phyloP scores from a whole-genome alignment of 768 basidiomycete species.

The Coprinellus aureogranulatus region DNA sequence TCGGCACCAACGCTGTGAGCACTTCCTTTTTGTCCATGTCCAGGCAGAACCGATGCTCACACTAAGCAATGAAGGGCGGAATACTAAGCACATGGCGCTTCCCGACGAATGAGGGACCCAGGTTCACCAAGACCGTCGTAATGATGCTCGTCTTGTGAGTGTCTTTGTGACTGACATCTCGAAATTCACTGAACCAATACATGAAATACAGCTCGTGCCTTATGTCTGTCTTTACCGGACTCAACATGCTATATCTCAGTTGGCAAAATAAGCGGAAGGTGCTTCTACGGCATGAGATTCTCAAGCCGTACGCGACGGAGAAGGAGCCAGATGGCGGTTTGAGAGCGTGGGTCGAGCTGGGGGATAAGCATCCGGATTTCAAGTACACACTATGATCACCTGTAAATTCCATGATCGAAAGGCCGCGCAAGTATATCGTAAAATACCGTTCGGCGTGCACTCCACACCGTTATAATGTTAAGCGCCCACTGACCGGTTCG shows the following conservation, averaged over 20 bases:
- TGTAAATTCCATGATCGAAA: no score
- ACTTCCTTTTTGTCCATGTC: not conserved
- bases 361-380: constrained; percentile 37
- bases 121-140: constrained; percentile 34
- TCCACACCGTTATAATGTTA: no score
- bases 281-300: constrained; percentile 22
- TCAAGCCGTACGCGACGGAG: constrained; percentile 28
- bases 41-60: not conserved
- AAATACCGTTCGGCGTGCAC: no score
- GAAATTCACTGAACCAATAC: not conserved
- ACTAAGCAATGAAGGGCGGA: constrained; percentile 27
- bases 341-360: constrained; percentile 33
- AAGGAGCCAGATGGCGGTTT: constrained; percentile 23
- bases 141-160: constrained; percentile 37
- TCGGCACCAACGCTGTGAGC: constrained; percentile 34
- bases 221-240: constrained; percentile 19
- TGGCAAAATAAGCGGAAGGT: constrained; percentile 26
- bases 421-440: no score
- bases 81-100: constrained; percentile 40
- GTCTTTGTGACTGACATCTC: not conserved
- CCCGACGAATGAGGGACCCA: constrained; percentile 37
- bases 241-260: constrained; percentile 27
- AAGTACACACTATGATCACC: constrained; percentile 21
- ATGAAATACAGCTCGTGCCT: constrained; percentile 4
- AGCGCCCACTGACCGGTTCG: no score